Evolutionary conservation across 768 basidiomycete genomes (phyloP).

Genomic region (Xerocomellus chrysenteron): DNA sequence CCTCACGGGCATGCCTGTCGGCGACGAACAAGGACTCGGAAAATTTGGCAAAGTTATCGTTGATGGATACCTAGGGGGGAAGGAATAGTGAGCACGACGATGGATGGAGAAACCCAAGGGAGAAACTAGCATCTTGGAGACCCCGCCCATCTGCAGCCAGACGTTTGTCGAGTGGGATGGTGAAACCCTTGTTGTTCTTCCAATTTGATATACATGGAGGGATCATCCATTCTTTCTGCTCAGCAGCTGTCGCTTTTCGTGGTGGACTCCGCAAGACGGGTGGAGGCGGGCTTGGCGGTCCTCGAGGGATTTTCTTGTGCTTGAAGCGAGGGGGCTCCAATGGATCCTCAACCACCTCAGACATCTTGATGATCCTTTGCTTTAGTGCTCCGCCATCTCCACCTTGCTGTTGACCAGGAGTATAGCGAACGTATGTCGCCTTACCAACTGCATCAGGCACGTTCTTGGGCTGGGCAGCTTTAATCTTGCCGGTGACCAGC

Average conservation of each 20-base stretch:
- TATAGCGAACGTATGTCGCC: slow-evolving; percentile 92
- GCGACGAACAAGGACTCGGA: slow-evolving; percentile 95
- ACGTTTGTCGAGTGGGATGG: slow-evolving; percentile 96
- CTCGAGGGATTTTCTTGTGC: slow-evolving; percentile 97
- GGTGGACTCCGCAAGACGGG: slow-evolving; percentile 95
- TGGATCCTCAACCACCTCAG: slow-evolving; percentile 96
- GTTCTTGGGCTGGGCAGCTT: slow-evolving; percentile 96
- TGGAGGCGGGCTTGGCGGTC: slow-evolving; percentile 94
- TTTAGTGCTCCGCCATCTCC: slow-evolving; percentile 59
- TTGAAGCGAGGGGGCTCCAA: slow-evolving; percentile 97
- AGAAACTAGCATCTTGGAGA: slow-evolving; percentile 82
- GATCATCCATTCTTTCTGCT: slow-evolving; percentile 99
- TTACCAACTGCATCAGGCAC: slow-evolving; percentile 83
- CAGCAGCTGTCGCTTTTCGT: slow-evolving; percentile 91
- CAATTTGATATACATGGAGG: slow-evolving; percentile 99
- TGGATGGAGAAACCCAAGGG: not conserved
- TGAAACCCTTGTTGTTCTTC: slow-evolving; percentile 99
- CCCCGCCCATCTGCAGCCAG: slow-evolving; percentile 98
- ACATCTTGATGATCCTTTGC: slow-evolving; percentile 99
- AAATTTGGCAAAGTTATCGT: slow-evolving; percentile 99
- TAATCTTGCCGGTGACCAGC: slow-evolving; percentile 93
- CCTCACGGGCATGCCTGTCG: slow-evolving; percentile 96
- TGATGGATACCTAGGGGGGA: slow-evolving; percentile 83
- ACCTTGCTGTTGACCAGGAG: slow-evolving; percentile 85
- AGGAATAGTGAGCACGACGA: not conserved